Evolutionary conservation across 2,329 filamentous ascomycete species (phyloP).

Genomic region (Ophiosphaerella narmari): DNA sequence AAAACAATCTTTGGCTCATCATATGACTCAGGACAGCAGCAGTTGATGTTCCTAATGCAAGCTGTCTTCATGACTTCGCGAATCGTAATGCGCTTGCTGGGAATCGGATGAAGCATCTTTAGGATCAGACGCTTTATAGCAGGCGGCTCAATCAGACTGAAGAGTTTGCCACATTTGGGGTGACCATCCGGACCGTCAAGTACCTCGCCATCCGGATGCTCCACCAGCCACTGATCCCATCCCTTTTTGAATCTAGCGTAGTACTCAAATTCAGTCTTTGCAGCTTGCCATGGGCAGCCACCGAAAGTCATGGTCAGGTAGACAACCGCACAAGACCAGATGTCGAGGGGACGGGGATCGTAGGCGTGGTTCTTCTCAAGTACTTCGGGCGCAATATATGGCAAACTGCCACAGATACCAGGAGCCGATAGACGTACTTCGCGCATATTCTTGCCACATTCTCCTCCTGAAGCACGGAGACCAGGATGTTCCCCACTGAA

Average conservation of each 20-base stretch:
- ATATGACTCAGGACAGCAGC: conserved; percentile 74
- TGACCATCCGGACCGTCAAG: conserved; percentile 62
- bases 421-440: conserved; percentile 73
- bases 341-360: conserved; percentile 79
- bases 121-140: conserved; percentile 70
- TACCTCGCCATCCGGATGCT: conserved; percentile 57
- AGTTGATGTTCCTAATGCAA: conserved; percentile 77
- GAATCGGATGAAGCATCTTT: conserved; percentile 82
- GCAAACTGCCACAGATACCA: conserved; percentile 81
- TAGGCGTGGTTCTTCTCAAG: conserved; percentile 68
- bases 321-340: conserved; percentile 85
- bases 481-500: conserved; percentile 83
- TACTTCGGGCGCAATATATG: conserved; percentile 88
- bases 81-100: conserved; percentile 71
- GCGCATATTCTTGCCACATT: conserved; percentile 74
- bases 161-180: conserved; percentile 68
- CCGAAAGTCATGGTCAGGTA: conserved; percentile 77
- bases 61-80: conserved; percentile 69
- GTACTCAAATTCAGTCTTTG: conserved; percentile 58
- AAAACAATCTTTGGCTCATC: conserved; percentile 66
- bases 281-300: conserved; percentile 75
- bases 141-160: conserved; percentile 69
- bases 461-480: conserved; percentile 70
- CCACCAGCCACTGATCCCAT: conserved; percentile 70
- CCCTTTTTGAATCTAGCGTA: conserved; percentile 69